Conservation (phyloP, 2,329 filamentous ascomycete species). For the Falciphora oryzae region DNA sequence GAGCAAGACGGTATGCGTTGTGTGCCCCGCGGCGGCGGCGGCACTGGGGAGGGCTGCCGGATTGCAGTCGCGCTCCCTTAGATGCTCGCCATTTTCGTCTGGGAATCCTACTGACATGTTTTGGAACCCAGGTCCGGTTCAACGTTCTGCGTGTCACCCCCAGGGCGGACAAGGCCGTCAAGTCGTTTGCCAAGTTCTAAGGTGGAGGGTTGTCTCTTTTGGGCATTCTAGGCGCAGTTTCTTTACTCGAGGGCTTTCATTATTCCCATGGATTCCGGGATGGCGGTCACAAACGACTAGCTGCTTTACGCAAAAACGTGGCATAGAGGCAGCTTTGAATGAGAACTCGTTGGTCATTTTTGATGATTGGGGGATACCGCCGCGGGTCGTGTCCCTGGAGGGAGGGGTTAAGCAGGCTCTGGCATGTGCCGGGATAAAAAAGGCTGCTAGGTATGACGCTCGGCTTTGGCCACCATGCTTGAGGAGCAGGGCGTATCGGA, state of each 20-base stretch:
- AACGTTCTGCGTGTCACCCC: slow-evolving; percentile 98
- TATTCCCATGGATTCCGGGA: slow-evolving; percentile 8
- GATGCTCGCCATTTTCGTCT: background rate
- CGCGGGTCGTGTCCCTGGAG: background rate
- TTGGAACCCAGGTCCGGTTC: slow-evolving; percentile 74
- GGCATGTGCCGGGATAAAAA: background rate
- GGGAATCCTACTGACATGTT: background rate
- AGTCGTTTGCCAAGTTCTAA: slow-evolving; percentile 99
- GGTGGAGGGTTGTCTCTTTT: slow-evolving; percentile 13
- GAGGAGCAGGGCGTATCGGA: background rate
- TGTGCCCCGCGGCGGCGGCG: background rate
- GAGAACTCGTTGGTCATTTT: slow-evolving; percentile 11
- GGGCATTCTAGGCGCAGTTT: slow-evolving; percentile 11
- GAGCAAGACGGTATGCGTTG: slow-evolving; percentile 90
- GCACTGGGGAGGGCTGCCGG: background rate
- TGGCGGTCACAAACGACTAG: slow-evolving; percentile 9
- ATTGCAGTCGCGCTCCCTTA: background rate
- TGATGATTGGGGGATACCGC: background rate
- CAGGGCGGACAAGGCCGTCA: slow-evolving; percentile 94
- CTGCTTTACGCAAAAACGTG: slow-evolving; percentile 9
- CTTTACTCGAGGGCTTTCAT: slow-evolving; percentile 10
- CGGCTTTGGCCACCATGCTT: background rate
- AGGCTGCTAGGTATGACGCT: background rate
- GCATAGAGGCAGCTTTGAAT: slow-evolving; percentile 9
- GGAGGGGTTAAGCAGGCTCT: background rate